Evolutionary conservation across 164 flowering plant genomes (phyloP), one percentile per base, ranked within the genome.

Genomic region (Echeveria elegans): DNA sequence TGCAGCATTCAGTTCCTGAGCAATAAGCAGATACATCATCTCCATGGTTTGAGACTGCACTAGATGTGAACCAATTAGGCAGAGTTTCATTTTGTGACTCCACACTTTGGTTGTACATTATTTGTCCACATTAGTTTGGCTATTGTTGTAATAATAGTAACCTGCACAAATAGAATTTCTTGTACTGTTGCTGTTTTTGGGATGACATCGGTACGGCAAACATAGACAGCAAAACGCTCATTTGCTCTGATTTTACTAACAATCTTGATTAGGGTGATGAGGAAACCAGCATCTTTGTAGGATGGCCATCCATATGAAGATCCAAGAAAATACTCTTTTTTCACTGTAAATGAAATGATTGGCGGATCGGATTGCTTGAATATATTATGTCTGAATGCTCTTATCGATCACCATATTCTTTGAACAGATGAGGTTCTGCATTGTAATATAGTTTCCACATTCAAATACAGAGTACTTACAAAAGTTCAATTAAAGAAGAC

Each of bases 141-240:
- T 36, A 36, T n/a, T 36, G 66, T 50, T 34, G 24, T 26, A 29
- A 24, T 29, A 7, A 10, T 29, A 6, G 9, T 32, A 28, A 88
- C 97, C 95, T 88, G 97, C 95, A 92, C 88, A 77, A 47, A 90
- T 9, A 90, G 88, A 68, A 90, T 88, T 80, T 88, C 94, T 83
- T 90, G 97, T 70, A 88, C 79, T 15, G 87, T 6, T 23, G 70
- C 82, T 69, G 85, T 43, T 23, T 70, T 83, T 4, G 97, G 95
- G 95, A 90, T 88, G 90, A 88, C 88, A 90, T 71, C 29, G 93
- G 96, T 34, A 90, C 75, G 66, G 88, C 83, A n/a, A 43, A 90
- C 52, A 72, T 88, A 90, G 28, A 90, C 95, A 6, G 89, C 86
- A 85, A 90, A 90, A 73, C 95, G 80, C 79, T 90, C 92, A 43